Conservation (phyloP, 2,329 filamentous ascomycete genomes). For the Arachnomyces sp. region DNA sequence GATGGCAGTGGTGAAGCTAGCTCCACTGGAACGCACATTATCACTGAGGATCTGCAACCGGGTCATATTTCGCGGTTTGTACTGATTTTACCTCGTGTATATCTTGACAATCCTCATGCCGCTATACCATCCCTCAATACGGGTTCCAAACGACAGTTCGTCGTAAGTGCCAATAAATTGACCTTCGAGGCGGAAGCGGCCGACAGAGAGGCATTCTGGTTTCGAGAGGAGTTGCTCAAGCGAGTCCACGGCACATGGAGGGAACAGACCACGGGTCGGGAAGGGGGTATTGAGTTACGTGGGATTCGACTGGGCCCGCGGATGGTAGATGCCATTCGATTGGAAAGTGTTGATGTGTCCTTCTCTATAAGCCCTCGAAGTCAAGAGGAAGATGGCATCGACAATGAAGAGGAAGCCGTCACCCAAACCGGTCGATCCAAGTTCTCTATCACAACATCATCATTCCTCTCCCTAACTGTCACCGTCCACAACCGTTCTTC, state of each 20-base stretch:
- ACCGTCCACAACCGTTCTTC: conserved; percentile 66
- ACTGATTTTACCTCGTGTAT: conserved; percentile 66
- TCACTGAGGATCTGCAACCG: conserved; percentile 46
- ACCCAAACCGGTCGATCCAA: conserved; percentile 37
- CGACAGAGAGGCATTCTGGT: conserved; percentile 83
- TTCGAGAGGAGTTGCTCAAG: conserved; percentile 71
- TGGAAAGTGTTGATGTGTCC: conserved; percentile 67
- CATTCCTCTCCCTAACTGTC: conserved; percentile 64
- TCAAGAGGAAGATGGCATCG: conserved; percentile 10
- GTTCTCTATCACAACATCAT: conserved; percentile 48
- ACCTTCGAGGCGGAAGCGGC: conserved; percentile 71
- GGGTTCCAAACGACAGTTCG: conserved; percentile 80
- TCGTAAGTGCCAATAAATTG: conserved; percentile 73
- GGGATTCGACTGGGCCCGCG: conserved; percentile 63
- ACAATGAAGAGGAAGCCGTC: conserved; percentile 15
- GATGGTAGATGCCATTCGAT: conserved; percentile 75
- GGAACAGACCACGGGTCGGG: conserved; percentile 49
- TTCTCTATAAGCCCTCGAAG: conserved; percentile 38
- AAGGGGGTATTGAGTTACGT: conserved; percentile 68
- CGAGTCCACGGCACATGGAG: conserved; percentile 65
- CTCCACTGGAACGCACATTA: conserved; percentile 21
- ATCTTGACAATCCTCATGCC: conserved; percentile 67
- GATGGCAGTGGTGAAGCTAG: too few relatives aligned
- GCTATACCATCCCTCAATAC: conserved; percentile 74
- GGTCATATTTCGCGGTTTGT: conserved; percentile 64